Evolutionary conservation across 176 grass and related monocot species (phyloP).

Genomic region (Musa schizocarpa): DNA sequence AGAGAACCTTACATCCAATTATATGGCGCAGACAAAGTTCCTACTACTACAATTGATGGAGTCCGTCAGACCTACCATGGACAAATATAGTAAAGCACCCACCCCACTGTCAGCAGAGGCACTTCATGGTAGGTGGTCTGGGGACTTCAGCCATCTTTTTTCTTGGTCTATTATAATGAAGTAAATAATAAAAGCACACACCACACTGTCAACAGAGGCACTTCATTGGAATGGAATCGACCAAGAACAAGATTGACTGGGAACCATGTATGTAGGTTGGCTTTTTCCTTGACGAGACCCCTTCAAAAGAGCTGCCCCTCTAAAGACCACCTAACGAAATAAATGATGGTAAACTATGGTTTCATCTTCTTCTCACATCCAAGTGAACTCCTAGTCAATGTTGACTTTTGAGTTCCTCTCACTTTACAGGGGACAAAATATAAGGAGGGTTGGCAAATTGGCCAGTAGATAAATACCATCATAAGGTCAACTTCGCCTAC

Average conservation of each 20-base stretch:
- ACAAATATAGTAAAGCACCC: background rate
- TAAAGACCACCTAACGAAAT: background rate
- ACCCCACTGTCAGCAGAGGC: background rate
- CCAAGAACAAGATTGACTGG: background rate
- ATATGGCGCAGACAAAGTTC: background rate
- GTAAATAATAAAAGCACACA: background rate
- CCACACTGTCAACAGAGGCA: background rate
- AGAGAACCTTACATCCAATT: background rate
- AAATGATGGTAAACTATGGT: background rate
- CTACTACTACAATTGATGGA: background rate
- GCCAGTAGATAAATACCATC: background rate
- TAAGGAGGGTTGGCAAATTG: background rate
- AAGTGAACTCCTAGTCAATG: background rate
- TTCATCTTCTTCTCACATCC: background rate
- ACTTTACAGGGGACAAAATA: background rate
- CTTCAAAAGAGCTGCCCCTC: background rate
- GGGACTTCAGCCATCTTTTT: too few relatives aligned
- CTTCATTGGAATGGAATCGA: too few relatives aligned
- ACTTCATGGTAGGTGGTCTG: too few relatives aligned
- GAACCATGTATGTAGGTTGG: background rate
- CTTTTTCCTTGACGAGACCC: background rate
- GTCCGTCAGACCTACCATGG: background rate
- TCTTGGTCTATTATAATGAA: too few relatives aligned
- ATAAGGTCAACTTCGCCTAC: background rate
- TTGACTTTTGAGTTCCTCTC: background rate